Evolutionary conservation across 2,329 filamentous ascomycete species (phyloP).

Genomic region (Samsoniella hepiali): DNA sequence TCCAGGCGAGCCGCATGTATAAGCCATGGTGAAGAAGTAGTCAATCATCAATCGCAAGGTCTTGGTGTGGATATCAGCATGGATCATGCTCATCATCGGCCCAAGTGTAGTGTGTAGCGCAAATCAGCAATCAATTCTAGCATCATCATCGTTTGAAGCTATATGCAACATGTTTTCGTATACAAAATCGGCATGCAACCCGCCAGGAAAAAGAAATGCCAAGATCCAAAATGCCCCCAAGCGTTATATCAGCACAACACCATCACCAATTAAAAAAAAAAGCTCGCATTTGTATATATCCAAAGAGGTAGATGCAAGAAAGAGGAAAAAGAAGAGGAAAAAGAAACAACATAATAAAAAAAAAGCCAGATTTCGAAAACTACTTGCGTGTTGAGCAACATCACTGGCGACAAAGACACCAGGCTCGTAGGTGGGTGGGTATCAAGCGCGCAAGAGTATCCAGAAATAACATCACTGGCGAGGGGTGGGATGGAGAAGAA

Average conservation of each 20-base stretch:
- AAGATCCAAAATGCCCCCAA: not conserved
- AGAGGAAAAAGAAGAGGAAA: not conserved
- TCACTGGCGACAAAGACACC: slow-evolving; percentile 13
- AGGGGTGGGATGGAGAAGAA: not conserved
- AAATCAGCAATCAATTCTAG: not conserved
- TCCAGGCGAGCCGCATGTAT: too few species aligned
- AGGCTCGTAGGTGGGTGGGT: slow-evolving; percentile 13
- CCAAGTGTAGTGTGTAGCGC: not conserved
- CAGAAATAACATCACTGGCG: slow-evolving; percentile 20
- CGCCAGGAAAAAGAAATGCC: not conserved
- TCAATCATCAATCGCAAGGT: too few species aligned
- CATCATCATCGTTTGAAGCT: not conserved
- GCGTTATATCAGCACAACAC: not conserved
- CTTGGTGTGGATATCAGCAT: not conserved
- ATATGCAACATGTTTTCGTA: not conserved
- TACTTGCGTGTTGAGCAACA: slow-evolving; percentile 15
- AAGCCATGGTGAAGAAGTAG: too few species aligned
- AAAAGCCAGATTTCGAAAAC: slow-evolving; percentile 19
- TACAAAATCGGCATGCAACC: not conserved
- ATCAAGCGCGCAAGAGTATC: slow-evolving; percentile 16
- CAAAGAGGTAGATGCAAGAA: slow-evolving; percentile 2
- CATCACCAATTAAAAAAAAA: not conserved
- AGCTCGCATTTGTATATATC: slow-evolving; percentile 3
- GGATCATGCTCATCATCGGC: not conserved
- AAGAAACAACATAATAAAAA: not conserved